Evolutionary conservation across 805 yeast species (phyloP), one percentile per base, ranked within the genome.

Genomic region (Wickerhamiella hasegawae): DNA sequence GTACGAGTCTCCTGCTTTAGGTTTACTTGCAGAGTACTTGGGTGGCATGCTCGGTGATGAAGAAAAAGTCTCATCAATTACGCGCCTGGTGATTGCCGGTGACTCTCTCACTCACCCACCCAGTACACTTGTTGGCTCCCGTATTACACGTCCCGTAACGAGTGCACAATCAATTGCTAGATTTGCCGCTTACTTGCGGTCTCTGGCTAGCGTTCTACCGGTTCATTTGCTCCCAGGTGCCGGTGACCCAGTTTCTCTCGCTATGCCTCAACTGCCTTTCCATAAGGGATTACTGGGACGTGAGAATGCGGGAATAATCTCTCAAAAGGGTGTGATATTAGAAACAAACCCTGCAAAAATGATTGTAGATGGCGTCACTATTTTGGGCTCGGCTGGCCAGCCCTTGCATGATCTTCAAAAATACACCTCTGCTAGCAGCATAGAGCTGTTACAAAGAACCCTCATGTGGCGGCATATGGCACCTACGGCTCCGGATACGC

Each of bases 401-500:
- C 80, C 80, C 43, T 65, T 85, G 22, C 64, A 69, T 40, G 97
- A 90, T 53, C 68, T 90, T 28, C 60, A 63, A 48, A 79, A 76
- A 47, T 87, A 87, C 47, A 59, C 63, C 37, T 22, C 31, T 1
- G 17, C 25, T 1, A 5, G 35, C 4, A 45, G 78, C 37, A 45
- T 70, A 14, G 65, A 67, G 16, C 57, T 76, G 46, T 64, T 87
- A 60, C 79, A 75, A 45, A 63, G 72, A 12, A 77, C 81, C 0
- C 50, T 90, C 25, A 58, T 61, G 31, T 85, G 95, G 94, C 87
- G 84, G 48, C 82, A 82, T 49, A 62, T 81, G 18, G 74, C 81
- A 1, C 98, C 98, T 2, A 84, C 96, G 0, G 93, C 95, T 1
- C 98, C 98, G 0, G 97, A 90, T 49, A 90, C 98, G 0, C 58